Base-by-base conservation (phyloP, 345 rosid genomes). In the Clarkia xantiana region DNA sequence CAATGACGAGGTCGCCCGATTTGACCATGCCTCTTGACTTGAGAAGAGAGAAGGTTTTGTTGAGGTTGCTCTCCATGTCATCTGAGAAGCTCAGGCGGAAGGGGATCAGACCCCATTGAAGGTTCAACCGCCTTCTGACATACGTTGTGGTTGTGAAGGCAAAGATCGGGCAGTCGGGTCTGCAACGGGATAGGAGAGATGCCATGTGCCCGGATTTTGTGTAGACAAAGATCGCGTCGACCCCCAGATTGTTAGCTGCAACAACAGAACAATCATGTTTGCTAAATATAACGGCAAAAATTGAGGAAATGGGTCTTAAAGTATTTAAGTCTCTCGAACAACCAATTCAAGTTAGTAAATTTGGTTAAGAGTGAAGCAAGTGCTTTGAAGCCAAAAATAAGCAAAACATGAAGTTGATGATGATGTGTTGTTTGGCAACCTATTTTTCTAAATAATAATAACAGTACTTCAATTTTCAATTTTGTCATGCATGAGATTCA, bases 51-150 rank as follows among this genome's bases (percentile, higher is more conserved):
- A 86, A 91, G 23, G 96, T 91, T 63, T 76, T 86, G 65, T 86
- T 84, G 18, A 91, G 74, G 77, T 86, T 78, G 80, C 65, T 76
- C 52, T 91, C 98, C 98, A 86, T 91, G 61, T 91, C 96, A 36
- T 86, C 95, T 0, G 90, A 59, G 75, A 91, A 86, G 70, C 90
- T 80, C 59, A 91, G 58, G 45, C 98, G 93, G 79, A 91, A 91
- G 4, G 98, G 98, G 63, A 91, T 91, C 42, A 91, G 80, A 40
- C 96, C 98, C 98, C 98, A 91, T 66, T 84, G 94, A 22, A 91
- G 71, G 69, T 91, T 91, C 69, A 91, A 69, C 43, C 87, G 78
- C 67, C 98, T 86, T 50, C 98, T 55, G 44, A 91, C 73, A 0
- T 96, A 84, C 43, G 90, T 70, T 4, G 84, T 68, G 54, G 67